These are phyloP conservation scores for Teratosphaeria zuluensis DNA, from an alignment of 2,329 filamentous ascomycete genomes.

Conservation along the genomic window DNA sequence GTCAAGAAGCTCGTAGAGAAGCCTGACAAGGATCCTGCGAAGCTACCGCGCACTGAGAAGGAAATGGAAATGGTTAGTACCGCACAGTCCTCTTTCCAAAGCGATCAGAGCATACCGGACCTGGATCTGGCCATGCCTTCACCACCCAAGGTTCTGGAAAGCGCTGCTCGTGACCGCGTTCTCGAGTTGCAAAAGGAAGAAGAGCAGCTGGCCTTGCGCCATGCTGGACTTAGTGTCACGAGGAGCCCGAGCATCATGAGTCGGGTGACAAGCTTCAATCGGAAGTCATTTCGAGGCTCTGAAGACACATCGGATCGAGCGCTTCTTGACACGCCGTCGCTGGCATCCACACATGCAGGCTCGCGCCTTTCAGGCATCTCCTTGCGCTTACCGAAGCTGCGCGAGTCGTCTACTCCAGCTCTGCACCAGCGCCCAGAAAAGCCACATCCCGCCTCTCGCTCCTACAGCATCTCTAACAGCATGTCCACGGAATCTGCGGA, in stretches of 20 bases:
- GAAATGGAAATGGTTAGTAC: slow-evolving; percentile 67
- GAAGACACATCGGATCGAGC: background rate
- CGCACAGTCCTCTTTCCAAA: slow-evolving; percentile 2
- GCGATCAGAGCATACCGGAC: background rate
- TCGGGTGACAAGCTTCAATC: slow-evolving; percentile 1
- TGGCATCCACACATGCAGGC: background rate
- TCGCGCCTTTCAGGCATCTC: background rate
- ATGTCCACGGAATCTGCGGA: background rate
- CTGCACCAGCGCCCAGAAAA: slow-evolving; percentile 1
- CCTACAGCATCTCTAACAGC: background rate
- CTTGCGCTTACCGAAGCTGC: slow-evolving; percentile 5
- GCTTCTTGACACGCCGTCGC: background rate
- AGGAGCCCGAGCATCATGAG: slow-evolving; percentile 3
- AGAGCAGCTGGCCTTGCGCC: background rate
- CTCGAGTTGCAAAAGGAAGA: slow-evolving; percentile 4
- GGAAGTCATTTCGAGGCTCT: background rate
- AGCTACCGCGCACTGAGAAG: slow-evolving; percentile 90
- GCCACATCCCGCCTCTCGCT: background rate
- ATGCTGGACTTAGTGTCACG: background rate
- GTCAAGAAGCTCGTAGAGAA: slow-evolving; percentile 97
- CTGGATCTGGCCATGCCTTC: slow-evolving; percentile 14
- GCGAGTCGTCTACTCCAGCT: slow-evolving; percentile 10
- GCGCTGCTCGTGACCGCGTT: slow-evolving; percentile 9
- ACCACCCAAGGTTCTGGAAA: slow-evolving; percentile 19
- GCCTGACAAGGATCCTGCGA: slow-evolving; percentile 95